Conservation (phyloP, 2,329 filamentous ascomycete species). For the Zasmidium citrigriseum region DNA sequence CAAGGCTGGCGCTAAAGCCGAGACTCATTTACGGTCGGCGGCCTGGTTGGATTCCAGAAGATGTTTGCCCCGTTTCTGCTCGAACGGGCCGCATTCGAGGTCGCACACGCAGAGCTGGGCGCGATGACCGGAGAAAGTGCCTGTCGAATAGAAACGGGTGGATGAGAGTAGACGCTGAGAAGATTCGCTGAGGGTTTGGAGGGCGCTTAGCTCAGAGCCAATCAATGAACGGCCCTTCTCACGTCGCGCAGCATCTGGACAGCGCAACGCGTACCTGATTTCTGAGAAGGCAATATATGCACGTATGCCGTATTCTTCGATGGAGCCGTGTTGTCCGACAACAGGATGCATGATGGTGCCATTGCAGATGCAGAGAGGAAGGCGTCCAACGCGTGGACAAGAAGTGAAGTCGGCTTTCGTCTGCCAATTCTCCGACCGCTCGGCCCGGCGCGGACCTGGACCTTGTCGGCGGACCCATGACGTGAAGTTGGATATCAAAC, state of each 20-base stretch:
- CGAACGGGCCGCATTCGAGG: constrained; percentile 4
- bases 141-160: constrained; percentile 9
- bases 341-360: not conserved
- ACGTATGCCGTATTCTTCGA: constrained; percentile 1
- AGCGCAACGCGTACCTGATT: constrained; percentile 5
- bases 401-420: not conserved
- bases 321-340: not conserved
- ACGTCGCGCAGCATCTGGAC: not conserved
- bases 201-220: constrained; percentile 21
- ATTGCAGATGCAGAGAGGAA: not conserved
- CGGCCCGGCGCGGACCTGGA: too few species aligned
- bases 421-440: not conserved
- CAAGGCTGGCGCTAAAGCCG: constrained; percentile 34
- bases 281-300: constrained; percentile 1
- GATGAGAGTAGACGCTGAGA: constrained; percentile 17
- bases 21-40: constrained; percentile 22
- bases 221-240: constrained; percentile 10
- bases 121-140: not conserved
- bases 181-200: constrained; percentile 11
- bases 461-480: not conserved
- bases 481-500: not conserved
- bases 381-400: not conserved
- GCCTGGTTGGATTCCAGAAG: constrained; percentile 23
- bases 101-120: not conserved
- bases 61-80: constrained; percentile 15